A percentile compares a stretch with the other conserved stretches of the same genome.
phyloP scores from a whole-genome alignment of 2,329 filamentous ascomycete species.

The Fusarium proliferatum region DNA sequence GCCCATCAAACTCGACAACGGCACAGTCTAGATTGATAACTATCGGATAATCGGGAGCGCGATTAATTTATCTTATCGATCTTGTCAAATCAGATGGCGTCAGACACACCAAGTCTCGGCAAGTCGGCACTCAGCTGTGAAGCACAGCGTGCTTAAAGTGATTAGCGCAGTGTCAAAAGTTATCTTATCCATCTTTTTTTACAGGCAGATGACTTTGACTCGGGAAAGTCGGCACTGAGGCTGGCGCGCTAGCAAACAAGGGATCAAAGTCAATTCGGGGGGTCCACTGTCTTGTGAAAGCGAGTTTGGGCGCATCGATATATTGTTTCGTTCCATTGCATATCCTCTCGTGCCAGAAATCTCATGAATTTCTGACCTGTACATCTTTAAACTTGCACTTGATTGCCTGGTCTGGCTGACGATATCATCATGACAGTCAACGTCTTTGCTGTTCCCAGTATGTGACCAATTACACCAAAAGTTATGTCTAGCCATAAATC shows the following conservation, averaged over 20 bases:
- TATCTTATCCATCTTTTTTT: not conserved
- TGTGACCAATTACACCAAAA: rapidly evolving
- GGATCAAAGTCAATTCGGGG: not conserved
- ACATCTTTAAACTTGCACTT: not conserved
- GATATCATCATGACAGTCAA: not conserved
- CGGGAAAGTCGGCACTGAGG: not conserved
- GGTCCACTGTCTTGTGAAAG: not conserved
- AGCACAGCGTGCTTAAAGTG: not conserved
- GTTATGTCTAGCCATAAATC: not conserved
- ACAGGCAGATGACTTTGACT: not conserved
- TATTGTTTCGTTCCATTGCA: not conserved
- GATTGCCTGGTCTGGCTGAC: not conserved
- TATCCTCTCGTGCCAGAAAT: not conserved
- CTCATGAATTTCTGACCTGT: not conserved
- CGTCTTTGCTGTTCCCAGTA: conserved; percentile 3
- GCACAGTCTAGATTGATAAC: not conserved
- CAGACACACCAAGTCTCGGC: not conserved
- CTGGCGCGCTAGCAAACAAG: not conserved
- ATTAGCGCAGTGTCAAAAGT: not conserved
- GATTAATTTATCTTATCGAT: conserved; percentile 2
- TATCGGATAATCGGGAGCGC: not conserved
- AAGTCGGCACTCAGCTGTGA: not conserved
- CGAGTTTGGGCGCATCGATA: not conserved
- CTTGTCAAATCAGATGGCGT: conserved; percentile 2
- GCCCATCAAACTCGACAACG: not conserved